Conservation (phyloP, 2,329 filamentous ascomycete species). For the Colletotrichum incanum region DNA sequence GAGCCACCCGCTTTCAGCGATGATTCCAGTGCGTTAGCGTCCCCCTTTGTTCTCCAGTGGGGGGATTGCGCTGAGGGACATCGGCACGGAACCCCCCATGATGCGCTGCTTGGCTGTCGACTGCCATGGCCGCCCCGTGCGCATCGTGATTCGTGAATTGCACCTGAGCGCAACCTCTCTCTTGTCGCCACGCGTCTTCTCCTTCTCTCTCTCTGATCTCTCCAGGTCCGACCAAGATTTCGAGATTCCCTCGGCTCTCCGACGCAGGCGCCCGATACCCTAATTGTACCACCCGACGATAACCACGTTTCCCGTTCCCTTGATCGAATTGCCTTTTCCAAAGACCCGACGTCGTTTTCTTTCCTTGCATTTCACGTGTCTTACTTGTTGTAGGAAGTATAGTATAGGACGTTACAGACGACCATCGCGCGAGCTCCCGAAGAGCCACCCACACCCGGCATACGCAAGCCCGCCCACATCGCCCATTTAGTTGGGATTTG, state of each 20-base stretch:
- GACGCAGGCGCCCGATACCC: constrained; percentile 26
- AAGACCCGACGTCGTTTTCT: not conserved
- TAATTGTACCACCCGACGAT: not conserved
- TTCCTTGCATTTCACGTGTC: not conserved
- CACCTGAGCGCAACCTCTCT: not conserved
- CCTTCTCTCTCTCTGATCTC: constrained; percentile 8
- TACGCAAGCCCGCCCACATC: constrained; percentile 32
- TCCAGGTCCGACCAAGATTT: constrained; percentile 2
- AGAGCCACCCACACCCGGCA: constrained; percentile 15
- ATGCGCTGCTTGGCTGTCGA: not conserved
- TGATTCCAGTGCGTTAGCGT: constrained; percentile 11
- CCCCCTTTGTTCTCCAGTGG: constrained; percentile 8
- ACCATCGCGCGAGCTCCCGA: constrained; percentile 35
- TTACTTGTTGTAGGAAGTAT: not conserved
- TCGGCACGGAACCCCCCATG: not conserved
- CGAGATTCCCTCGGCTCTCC: constrained; percentile 1
- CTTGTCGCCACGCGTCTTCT: constrained; percentile 41
- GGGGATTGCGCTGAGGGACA: not conserved
- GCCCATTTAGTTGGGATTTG: constrained; percentile 3
- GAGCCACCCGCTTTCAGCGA: constrained; percentile 12
- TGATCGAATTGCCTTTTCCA: not conserved
- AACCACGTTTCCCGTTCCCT: not conserved
- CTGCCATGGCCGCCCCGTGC: constrained; percentile 26
- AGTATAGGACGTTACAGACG: constrained; percentile 25
- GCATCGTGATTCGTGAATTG: constrained; percentile 40